Conservation (phyloP, 805 yeast genomes). For the Saccharomycopsis schoenii region DNA sequence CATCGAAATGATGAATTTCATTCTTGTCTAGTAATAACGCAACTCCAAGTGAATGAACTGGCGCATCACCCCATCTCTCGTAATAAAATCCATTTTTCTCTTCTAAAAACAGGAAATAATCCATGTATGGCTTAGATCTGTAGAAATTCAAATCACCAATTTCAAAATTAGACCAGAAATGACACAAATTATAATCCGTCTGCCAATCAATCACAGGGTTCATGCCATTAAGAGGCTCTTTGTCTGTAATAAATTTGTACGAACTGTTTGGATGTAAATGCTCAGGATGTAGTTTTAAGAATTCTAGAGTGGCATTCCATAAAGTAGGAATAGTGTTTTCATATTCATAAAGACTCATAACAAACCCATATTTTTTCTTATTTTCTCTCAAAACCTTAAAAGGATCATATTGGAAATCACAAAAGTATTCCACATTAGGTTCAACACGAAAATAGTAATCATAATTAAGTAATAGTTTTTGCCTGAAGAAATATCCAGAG, state of each 20-base stretch:
- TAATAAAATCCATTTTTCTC: conserved; percentile 67
- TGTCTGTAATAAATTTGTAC: conserved; percentile 45
- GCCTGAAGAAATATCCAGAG: conserved; percentile 82
- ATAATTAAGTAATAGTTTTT: conserved; percentile 57
- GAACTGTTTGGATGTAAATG: conserved; percentile 56
- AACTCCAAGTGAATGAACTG: conserved; percentile 70
- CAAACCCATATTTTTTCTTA: conserved; percentile 77
- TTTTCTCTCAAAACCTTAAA: conserved; percentile 70
- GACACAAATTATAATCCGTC: conserved; percentile 66
- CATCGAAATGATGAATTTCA: conserved; percentile 70
- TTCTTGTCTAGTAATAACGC: conserved; percentile 45
- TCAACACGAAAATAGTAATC: conserved; percentile 95
- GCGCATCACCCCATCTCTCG: conserved; percentile 96
- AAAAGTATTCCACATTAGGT: conserved; percentile 80
- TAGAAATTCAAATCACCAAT: conserved; percentile 63
- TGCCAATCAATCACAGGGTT: conserved; percentile 36
- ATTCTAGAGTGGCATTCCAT: conserved; percentile 65
- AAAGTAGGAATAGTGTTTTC: conserved; percentile 77
- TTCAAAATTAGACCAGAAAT: conserved; percentile 85
- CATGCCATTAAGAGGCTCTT: conserved; percentile 33
- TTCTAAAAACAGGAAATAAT: conserved; percentile 56
- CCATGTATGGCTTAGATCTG: conserved; percentile 51
- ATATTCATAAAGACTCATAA: conserved; percentile 75
- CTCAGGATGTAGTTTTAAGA: conserved; percentile 49
- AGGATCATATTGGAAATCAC: conserved; percentile 85